Base-by-base conservation (phyloP, 2,329 filamentous ascomycete genomes). In the Paraconiothyrium brasiliense region DNA sequence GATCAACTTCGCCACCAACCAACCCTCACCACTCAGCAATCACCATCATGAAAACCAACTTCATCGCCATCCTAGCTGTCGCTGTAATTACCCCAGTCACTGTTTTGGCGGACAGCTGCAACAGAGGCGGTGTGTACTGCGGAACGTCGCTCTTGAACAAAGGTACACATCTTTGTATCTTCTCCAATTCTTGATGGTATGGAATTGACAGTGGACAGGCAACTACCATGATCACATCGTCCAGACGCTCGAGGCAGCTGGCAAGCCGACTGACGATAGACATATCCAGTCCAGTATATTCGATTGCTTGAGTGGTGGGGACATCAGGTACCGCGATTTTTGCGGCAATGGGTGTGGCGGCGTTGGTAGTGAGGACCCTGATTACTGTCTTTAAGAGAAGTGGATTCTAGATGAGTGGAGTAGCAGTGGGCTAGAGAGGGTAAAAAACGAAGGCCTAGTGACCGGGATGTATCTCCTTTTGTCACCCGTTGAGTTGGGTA, bases 181-280 rank as follows among this genome's bases (percentile, higher is more conserved):
- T 30, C 1, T 30, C 27, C 4, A 4, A 30, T 30, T 30, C 4
- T 6, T 6, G 4, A 4, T 30, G 27, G 27, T 6, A 30, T 30
- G 27, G 2, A 10, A 4, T 22, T 48, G 10, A 48, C 22, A 24
- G 16, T 8, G 13, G 10, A 13, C 22, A 48, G 44, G 44, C n/a
- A 48, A 48, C 22, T 48, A 48, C 22, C 44, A 16, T 11, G 44
- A 48, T 11, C 44, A 48, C 44, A 48, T 48, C 44, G 22, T 48
- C 5, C 8, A 48, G 27, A 27, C 20, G 8, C 44, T 48, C 20
- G 14, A 27, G 24, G 44, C 20, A 4, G 44, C 44, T 2, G 24
- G 24, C 11, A 22, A 48, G 22, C 14, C 44, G 10, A 27, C 44
- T 10, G 44, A 48, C 44, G 44, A 48, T 7, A 24, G 44, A 22